Evolutionary conservation across 495 filamentous ascomycete species (phyloP).

Genomic region (Podospora australis): DNA sequence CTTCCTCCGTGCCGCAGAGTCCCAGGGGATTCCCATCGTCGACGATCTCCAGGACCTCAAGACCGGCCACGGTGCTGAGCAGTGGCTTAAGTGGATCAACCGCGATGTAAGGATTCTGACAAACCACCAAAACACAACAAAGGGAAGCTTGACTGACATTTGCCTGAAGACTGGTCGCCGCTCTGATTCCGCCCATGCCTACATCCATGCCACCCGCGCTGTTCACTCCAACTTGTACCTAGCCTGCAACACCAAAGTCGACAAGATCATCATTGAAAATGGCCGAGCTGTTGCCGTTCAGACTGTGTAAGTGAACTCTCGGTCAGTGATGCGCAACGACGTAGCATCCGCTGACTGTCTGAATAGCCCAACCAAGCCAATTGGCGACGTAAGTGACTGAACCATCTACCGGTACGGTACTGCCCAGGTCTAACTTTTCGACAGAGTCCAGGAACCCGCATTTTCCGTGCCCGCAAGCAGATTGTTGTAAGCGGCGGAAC

Average conservation of each 20-base stretch:
- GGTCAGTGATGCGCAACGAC: no score
- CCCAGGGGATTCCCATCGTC: slow-evolving; percentile 65
- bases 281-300: slow-evolving; percentile 58
- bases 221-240: slow-evolving; percentile 67
- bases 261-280: slow-evolving; percentile 71
- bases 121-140: no score
- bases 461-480: slow-evolving; percentile 68
- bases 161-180: slow-evolving; percentile 52
- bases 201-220: slow-evolving; percentile 62
- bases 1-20: slow-evolving; percentile 72
- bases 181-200: slow-evolving; percentile 70
- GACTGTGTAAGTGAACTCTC: slow-evolving; percentile 30
- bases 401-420: no score
- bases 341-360: slow-evolving; percentile 4
- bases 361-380: slow-evolving; percentile 36
- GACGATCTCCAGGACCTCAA: slow-evolving; percentile 65
- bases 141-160: neutral
- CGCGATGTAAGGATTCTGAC: slow-evolving; percentile 45
- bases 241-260: slow-evolving; percentile 74
- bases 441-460: slow-evolving; percentile 25
- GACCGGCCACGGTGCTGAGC: slow-evolving; percentile 54
- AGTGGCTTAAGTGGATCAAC: slow-evolving; percentile 66
- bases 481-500: slow-evolving; percentile 75
- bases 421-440: slow-evolving; percentile 32
- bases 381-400: slow-evolving; percentile 12